Conservation (phyloP, 2,329 filamentous ascomycete species). For the Claviceps digitariae region DNA sequence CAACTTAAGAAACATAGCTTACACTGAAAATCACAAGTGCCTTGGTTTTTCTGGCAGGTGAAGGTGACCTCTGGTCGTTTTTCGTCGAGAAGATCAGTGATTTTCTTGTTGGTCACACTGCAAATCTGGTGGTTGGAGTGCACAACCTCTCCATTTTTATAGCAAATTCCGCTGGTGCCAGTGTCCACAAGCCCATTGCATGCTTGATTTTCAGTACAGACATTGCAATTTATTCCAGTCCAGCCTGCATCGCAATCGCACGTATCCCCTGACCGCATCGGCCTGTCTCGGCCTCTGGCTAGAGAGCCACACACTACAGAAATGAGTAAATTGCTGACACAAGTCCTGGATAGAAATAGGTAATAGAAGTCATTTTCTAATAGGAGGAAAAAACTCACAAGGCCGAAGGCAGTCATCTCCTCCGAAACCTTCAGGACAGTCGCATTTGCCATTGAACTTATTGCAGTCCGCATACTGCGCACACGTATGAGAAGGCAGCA, state of each 20-base stretch:
- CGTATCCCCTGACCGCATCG: constrained; percentile 53
- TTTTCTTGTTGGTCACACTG: constrained; percentile 92
- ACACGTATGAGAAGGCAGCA: constrained; percentile 82
- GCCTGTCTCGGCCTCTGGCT: constrained; percentile 64
- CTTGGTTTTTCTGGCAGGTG: constrained; percentile 62
- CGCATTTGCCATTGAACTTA: constrained; percentile 80
- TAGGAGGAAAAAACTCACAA: constrained; percentile 29
- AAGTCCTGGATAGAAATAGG: background rate
- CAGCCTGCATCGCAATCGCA: constrained; percentile 90
- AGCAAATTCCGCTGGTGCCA: constrained; percentile 74
- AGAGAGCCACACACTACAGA: constrained; percentile 68
- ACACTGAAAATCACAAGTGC: constrained; percentile 92
- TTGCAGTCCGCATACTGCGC: constrained; percentile 85
- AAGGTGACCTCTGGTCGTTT: constrained; percentile 91
- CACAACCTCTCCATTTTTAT: constrained; percentile 77
- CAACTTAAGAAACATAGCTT: constrained; percentile 19
- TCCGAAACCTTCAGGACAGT: constrained; percentile 83
- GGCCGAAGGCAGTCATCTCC: constrained; percentile 88
- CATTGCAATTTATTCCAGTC: constrained; percentile 96
- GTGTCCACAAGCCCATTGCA: constrained; percentile 83
- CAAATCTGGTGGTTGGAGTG: constrained; percentile 97
- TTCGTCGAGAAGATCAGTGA: constrained; percentile 70
- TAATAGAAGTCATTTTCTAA: background rate
- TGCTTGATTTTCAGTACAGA: constrained; percentile 71
- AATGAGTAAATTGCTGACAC: background rate